Base-by-base conservation (phyloP, 495 filamentous ascomycete genomes). In the Bombardia bombarda region DNA sequence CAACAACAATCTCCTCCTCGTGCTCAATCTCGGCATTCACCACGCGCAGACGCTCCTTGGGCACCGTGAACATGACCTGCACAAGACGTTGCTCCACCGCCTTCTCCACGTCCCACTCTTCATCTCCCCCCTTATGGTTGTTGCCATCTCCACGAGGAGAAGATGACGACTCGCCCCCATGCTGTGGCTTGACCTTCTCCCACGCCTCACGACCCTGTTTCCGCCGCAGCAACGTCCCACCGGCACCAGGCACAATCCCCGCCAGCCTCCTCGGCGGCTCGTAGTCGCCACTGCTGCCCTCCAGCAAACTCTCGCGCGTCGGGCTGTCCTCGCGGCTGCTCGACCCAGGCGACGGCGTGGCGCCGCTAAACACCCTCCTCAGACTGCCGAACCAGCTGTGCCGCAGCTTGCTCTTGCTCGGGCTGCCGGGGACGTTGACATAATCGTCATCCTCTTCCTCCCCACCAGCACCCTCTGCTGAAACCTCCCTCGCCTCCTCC, bases 51-150 rank as follows among this genome's bases (percentile, higher is more conserved):
- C 74, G 78, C 66, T 88, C 83, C 59, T 79, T 84, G 36, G 90
- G 90, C 43, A 94, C 86, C 1, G 89, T 94, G 61, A 93, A 97
- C 69, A 93, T 93, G 47, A 93, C 77, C 65, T 97, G 90, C 46
- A 97, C 90, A 13, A 86, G 74, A 32, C 88, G 62, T 38, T 75
- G 77, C 62, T 90, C 81, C 1, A 84, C 83, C 5, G 86, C 87
- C 33, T 75, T 75, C 59, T 96, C 90, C 25, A 95, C 75, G 55
- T 95, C 90, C 89, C 90, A 95, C 38, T 94, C 89, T 4, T 80
- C 55, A 23, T 55, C 43, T 32, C 17, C 22, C n/a, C 19, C 43
- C 34, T 10, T 25, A 8, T 23, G 32, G 12, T 34, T 13, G 6
- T 36, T 19, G 2, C 35, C 23, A 9, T 42, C 37, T 22, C 40